A percentile compares a stretch with the other conserved stretches of the same genome.
These are phyloP conservation scores for Stereocaulon alpinum DNA, from an alignment of 495 filamentous ascomycete genomes.

Conservation along the genomic window DNA sequence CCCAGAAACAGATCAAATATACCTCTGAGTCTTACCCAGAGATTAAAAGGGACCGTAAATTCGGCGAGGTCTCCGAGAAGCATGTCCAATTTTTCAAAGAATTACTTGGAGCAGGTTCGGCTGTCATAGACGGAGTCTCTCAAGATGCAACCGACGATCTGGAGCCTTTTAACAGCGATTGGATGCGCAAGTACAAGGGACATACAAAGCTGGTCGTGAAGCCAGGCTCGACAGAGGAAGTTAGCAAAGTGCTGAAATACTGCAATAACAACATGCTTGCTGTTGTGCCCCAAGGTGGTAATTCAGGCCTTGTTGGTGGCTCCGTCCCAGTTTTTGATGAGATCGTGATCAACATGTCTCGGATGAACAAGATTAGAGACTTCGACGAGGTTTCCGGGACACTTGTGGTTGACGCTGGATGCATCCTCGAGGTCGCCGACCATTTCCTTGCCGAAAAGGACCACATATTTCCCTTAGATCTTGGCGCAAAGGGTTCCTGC, in stretches of 20 bases:
- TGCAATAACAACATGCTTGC: slow-evolving; percentile 86
- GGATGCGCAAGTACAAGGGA: slow-evolving; percentile 98
- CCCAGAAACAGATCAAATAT: slow-evolving; percentile 51
- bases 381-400: slow-evolving; percentile 92
- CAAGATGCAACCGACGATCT: slow-evolving; percentile 65
- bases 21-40: slow-evolving; percentile 75
- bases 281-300: slow-evolving; percentile 96
- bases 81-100: slow-evolving; percentile 73
- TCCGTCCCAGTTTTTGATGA: slow-evolving; percentile 96
- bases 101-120: slow-evolving; percentile 62
- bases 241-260: slow-evolving; percentile 80
- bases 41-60: slow-evolving; percentile 66
- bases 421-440: slow-evolving; percentile 82
- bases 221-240: slow-evolving; percentile 68
- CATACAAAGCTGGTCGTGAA: slow-evolving; percentile 81
- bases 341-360: slow-evolving; percentile 80
- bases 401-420: slow-evolving; percentile 80
- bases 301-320: slow-evolving; percentile 89
- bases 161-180: slow-evolving; percentile 90
- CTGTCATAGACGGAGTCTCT: slow-evolving; percentile 75
- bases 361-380: slow-evolving; percentile 80
- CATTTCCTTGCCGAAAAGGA: slow-evolving; percentile 64
- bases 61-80: slow-evolving; percentile 55
- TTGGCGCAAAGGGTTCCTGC: slow-evolving; percentile 94
- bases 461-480: slow-evolving; percentile 87